Conservation (phyloP, 805 yeast genomes). For the Diddensiella santjacobensis region DNA sequence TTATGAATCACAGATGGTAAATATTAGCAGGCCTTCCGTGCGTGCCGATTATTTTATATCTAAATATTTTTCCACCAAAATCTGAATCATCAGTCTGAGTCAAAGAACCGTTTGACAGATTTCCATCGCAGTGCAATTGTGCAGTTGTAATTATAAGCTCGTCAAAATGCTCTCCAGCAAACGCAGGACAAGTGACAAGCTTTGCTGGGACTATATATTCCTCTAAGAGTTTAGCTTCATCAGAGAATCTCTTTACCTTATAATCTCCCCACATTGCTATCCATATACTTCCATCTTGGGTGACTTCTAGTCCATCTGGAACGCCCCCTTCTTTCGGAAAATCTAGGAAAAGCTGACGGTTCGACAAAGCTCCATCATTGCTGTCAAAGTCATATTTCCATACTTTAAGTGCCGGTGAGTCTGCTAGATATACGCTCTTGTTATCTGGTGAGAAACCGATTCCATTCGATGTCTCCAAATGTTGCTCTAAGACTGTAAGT, state of each 20-base stretch:
- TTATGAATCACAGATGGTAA: neutral
- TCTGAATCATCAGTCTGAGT: conserved; percentile 15
- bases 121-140: conserved; percentile 44
- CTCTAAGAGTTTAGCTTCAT: conserved; percentile 49
- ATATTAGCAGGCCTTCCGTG: neutral
- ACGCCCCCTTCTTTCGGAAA: conserved; percentile 34
- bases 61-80: conserved; percentile 35
- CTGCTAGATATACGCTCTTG: conserved; percentile 49
- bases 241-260: conserved; percentile 51
- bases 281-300: conserved; percentile 51
- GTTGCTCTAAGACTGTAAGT: conserved; percentile 34
- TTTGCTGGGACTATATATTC: conserved; percentile 54
- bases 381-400: conserved; percentile 46
- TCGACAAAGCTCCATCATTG: conserved; percentile 34
- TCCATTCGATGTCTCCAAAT: conserved; percentile 66
- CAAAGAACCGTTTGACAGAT: conserved; percentile 8
- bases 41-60: conserved; percentile 10
- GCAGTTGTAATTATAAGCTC: conserved; percentile 70
- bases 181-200: conserved; percentile 61
- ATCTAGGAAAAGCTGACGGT: conserved; percentile 32
- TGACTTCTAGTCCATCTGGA: conserved; percentile 77
- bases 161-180: conserved; percentile 57
- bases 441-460: conserved; percentile 49
- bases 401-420: conserved; percentile 46
- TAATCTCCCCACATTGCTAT: conserved; percentile 64